These are phyloP conservation scores for Lanmaoa rubissima DNA, from an alignment of 768 basidiomycete genomes.

Conservation along the genomic window DNA sequence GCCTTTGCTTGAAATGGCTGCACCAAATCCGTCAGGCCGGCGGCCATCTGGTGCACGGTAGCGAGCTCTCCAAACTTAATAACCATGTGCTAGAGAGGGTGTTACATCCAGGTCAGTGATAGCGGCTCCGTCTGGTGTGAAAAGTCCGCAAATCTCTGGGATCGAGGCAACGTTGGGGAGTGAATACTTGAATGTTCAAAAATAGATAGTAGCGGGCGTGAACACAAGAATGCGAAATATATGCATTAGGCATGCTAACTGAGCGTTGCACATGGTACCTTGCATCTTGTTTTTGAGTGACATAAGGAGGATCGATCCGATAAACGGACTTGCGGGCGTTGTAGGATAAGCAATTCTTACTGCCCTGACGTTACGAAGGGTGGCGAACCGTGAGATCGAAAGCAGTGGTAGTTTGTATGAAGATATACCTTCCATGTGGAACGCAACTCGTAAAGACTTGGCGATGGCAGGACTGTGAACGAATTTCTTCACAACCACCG, in stretches of 20 bases:
- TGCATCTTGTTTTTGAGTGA: not conserved
- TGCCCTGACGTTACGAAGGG: not conserved
- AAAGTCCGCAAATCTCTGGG: conserved; percentile 21
- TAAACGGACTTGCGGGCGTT: not conserved
- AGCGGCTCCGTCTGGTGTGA: conserved; percentile 25
- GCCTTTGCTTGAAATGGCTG: conserved; percentile 32
- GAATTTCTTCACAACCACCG: not conserved
- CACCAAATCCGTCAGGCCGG: conserved; percentile 37
- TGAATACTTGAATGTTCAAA: not conserved
- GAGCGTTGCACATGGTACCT: not conserved
- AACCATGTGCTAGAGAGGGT: conserved; percentile 17
- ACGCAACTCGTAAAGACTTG: not conserved
- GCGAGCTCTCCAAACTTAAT: conserved; percentile 26
- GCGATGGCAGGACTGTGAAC: not conserved
- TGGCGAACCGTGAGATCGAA: not conserved
- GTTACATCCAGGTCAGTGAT: conserved; percentile 34
- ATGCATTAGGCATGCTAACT: not conserved
- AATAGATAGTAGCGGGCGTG: not conserved
- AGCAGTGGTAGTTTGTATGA: not conserved
- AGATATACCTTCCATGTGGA: not conserved
- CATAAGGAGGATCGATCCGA: conserved; percentile 1
- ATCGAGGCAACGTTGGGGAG: conserved; percentile 20
- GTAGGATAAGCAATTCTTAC: conserved; percentile 1
- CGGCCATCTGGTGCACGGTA: conserved; percentile 39
- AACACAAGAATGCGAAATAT: not conserved